Evolutionary conservation across 192 early-diverging fungal species (phyloP).

Genomic region (Backusella tuberculispora): DNA sequence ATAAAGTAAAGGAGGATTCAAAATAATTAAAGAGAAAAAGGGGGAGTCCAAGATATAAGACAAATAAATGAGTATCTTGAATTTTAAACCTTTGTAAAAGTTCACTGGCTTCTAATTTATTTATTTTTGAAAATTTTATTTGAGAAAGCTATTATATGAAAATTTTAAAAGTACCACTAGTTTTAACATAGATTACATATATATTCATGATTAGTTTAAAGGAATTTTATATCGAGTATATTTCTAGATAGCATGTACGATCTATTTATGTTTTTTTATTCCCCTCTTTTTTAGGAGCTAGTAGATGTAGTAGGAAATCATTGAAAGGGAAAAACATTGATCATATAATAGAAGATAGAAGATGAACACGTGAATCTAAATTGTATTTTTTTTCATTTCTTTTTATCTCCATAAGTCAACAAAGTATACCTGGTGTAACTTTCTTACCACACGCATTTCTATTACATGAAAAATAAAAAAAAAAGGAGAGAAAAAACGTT

Average conservation of each 20-base stretch:
- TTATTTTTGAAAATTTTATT: not conserved
- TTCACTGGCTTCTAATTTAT: not conserved
- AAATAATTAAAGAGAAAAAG: slow-evolving; percentile 10
- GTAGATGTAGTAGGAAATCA: not conserved
- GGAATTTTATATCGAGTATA: not conserved
- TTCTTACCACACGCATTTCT: not conserved
- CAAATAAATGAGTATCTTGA: not conserved
- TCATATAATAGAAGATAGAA: not conserved
- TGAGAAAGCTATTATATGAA: not conserved
- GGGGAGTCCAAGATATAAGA: not conserved
- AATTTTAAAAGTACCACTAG: not conserved
- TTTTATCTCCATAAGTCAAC: not conserved
- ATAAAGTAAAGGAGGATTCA: not conserved
- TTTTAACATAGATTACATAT: not conserved
- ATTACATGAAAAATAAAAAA: not conserved
- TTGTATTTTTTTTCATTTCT: not conserved
- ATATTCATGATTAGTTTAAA: not conserved
- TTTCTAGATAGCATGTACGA: not conserved
- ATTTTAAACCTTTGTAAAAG: not conserved
- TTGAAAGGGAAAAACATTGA: not conserved
- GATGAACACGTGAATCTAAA: not conserved
- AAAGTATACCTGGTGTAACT: not conserved
- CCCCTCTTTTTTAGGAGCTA: not conserved
- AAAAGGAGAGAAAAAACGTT: not conserved
- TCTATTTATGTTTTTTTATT: slow-evolving; percentile 13